Conservation (phyloP, 768 basidiomycete genomes). For the Kwoniella europaea region DNA sequence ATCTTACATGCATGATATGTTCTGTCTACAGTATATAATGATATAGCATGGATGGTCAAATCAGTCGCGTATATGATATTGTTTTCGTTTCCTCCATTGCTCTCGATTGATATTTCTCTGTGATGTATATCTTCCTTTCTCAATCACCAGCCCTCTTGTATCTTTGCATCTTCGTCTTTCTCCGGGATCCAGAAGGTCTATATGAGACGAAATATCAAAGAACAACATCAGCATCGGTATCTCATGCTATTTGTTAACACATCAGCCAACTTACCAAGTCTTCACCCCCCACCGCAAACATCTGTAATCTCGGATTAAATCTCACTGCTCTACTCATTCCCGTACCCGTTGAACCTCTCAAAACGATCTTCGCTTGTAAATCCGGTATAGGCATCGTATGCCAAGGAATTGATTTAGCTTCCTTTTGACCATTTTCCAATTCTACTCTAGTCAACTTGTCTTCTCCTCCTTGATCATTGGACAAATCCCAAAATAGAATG, state of each 20-base stretch:
- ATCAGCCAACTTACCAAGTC: constrained; percentile 70
- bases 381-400: constrained; percentile 48
- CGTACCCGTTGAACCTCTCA: constrained; percentile 63
- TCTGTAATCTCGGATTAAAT: constrained; percentile 86
- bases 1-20: constrained; percentile 7
- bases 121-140: too few species aligned
- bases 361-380: constrained; percentile 61
- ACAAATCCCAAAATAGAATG: constrained; percentile 83
- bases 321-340: constrained; percentile 82
- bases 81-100: too few species aligned
- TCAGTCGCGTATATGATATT: not conserved
- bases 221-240: constrained; percentile 16
- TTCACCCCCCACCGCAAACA: constrained; percentile 65
- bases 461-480: constrained; percentile 55
- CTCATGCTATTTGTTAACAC: constrained; percentile 59
- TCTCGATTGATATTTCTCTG: too few species aligned
- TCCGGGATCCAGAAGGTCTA: constrained; percentile 75
- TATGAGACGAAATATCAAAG: not conserved
- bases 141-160: constrained; percentile 24
- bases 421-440: constrained; percentile 3
- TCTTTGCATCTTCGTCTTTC: constrained; percentile 43
- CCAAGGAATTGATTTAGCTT: constrained; percentile 32
- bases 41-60: not conserved
- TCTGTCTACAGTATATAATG: constrained; percentile 2
- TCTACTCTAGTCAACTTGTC: constrained; percentile 17